phyloP scores from a whole-genome alignment of 108 stramenopile genomes.

The Parietichytrium sp. region DNA sequence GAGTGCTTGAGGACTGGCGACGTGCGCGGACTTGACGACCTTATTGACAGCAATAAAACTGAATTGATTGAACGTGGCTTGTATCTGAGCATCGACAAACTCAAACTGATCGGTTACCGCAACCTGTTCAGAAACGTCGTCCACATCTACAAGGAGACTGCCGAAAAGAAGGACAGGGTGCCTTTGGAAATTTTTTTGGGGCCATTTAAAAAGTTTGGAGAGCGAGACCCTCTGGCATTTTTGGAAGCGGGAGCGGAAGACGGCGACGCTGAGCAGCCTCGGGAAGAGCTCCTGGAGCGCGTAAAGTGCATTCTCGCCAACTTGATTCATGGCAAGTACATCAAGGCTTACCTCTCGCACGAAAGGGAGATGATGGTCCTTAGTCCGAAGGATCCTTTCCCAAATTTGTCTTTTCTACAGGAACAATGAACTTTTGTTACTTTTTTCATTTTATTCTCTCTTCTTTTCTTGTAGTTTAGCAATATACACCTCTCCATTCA shows the following conservation, averaged over 20 bases:
- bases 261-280: conserved; percentile 43
- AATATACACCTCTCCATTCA: too few species aligned
- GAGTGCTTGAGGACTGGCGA: conserved; percentile 78
- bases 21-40: conserved; percentile 78
- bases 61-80: conserved; percentile 71
- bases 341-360: conserved; percentile 89
- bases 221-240: conserved; percentile 52
- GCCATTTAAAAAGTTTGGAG: conserved; percentile 74
- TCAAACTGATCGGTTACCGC: conserved; percentile 87
- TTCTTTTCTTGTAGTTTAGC: too few species aligned
- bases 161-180: conserved; percentile 67
- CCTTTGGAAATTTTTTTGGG: conserved; percentile 65
- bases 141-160: conserved; percentile 50
- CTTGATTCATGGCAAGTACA: conserved; percentile 78
- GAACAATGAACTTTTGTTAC: not conserved
- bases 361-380: conserved; percentile 82
- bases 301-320: conserved; percentile 94
- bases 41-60: conserved; percentile 71
- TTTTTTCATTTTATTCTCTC: not conserved
- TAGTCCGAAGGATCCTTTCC: conserved; percentile 90
- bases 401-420: conserved; percentile 45
- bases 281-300: conserved; percentile 84
- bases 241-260: conserved; percentile 21
- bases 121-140: conserved; percentile 86
- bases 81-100: conserved; percentile 86